These are phyloP conservation scores for Plenodomus tracheiphilus DNA, from an alignment of 2,329 filamentous ascomycete genomes.

Conservation along the genomic window DNA sequence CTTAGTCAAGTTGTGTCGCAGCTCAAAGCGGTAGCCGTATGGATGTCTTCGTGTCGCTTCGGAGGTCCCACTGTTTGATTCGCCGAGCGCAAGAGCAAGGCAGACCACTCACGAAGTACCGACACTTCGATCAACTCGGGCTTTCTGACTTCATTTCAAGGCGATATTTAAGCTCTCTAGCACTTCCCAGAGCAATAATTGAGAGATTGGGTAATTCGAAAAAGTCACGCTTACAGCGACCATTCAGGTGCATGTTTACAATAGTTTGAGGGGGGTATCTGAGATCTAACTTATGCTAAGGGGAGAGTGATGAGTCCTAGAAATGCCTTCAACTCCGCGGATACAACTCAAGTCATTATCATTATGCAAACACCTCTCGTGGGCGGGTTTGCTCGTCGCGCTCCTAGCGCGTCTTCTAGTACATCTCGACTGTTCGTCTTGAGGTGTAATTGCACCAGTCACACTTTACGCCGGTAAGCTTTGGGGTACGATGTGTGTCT, in stretches of 20 bases:
- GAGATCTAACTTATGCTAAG: not conserved
- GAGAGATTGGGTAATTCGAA: no score
- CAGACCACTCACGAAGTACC: not conserved
- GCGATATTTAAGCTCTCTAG: no score
- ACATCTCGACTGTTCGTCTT: slow-evolving; percentile 41
- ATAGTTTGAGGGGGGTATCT: slow-evolving; percentile 23
- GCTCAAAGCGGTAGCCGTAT: slow-evolving; percentile 7
- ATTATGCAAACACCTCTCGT: not conserved
- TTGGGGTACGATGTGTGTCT: no score
- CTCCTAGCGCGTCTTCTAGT: slow-evolving; percentile 18
- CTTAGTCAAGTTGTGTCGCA: slow-evolving; percentile 6
- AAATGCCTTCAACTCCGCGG: not conserved
- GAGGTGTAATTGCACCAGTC: slow-evolving; percentile 47
- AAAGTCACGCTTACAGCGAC: not conserved
- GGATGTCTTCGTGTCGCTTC: slow-evolving; percentile 38
- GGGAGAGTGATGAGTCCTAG: not conserved
- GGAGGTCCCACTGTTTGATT: slow-evolving; percentile 22
- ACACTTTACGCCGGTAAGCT: slow-evolving; percentile 31
- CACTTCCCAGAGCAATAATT: no score
- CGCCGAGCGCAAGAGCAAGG: slow-evolving; percentile 11
- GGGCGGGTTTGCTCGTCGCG: not conserved
- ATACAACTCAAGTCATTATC: not conserved
- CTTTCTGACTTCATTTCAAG: no score
- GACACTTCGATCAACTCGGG: not conserved
- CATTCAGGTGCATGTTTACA: not conserved